These are phyloP conservation scores for Silene latifolia DNA, from an alignment of 148 eudicot genomes.

Conservation along the genomic window DNA sequence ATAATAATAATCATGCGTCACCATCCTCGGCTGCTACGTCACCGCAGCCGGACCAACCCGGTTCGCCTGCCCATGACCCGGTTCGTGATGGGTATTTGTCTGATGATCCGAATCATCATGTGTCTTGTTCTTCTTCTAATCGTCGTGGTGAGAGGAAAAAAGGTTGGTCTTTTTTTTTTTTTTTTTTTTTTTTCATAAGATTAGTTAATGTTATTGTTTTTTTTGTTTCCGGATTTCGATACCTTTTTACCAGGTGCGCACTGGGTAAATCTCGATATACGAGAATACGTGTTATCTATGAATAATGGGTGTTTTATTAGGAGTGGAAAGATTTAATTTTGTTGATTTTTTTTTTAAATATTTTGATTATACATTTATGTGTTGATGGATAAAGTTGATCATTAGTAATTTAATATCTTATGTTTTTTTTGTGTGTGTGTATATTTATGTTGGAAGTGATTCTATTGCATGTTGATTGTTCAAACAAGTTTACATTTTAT, in stretches of 20 bases:
- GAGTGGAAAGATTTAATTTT: background rate
- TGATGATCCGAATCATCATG: slow-evolving; percentile 57
- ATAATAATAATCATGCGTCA: slow-evolving; percentile 23
- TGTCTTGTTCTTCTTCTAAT: slow-evolving; percentile 49
- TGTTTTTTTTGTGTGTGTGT: background rate
- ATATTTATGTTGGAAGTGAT: background rate
- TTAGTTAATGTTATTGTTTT: background rate
- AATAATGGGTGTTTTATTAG: background rate
- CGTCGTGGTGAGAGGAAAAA: slow-evolving; percentile 63
- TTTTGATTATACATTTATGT: slow-evolving; percentile 10
- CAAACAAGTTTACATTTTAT: background rate
- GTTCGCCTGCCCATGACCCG: slow-evolving; percentile 38
- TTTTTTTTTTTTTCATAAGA: background rate
- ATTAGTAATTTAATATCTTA: background rate
- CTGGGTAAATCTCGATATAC: too few relatives aligned
- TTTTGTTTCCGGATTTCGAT: too few relatives aligned
- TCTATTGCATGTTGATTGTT: slow-evolving; percentile 1
- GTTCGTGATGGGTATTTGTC: slow-evolving; percentile 65
- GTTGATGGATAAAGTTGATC: too few relatives aligned
- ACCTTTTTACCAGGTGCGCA: too few relatives aligned
- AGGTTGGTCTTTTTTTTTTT: slow-evolving; percentile 33
- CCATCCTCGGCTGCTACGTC: slow-evolving; percentile 46
- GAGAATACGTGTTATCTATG: too few relatives aligned
- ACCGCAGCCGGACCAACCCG: slow-evolving; percentile 30
- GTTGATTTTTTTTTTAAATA: background rate